Evolutionary conservation across 2,329 filamentous ascomycete genomes (phyloP).

Genomic region (Neofusicoccum sp.): DNA sequence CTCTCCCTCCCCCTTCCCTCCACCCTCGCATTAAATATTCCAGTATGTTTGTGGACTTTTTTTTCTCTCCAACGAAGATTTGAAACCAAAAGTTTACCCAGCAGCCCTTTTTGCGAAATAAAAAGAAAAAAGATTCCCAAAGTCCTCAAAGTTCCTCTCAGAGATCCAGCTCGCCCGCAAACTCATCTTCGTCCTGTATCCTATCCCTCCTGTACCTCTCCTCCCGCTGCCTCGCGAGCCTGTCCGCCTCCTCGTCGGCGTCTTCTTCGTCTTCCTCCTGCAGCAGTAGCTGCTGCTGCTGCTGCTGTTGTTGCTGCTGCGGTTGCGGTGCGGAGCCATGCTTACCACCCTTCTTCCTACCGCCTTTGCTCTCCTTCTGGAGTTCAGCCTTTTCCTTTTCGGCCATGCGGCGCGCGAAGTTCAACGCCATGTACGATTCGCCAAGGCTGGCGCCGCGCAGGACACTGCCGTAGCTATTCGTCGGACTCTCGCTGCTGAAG

Average conservation of each 20-base stretch:
- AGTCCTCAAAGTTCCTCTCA: background rate
- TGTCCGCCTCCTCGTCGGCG: background rate
- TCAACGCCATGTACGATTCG: slow-evolving; percentile 16
- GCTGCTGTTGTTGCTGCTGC: background rate
- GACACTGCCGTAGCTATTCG: background rate
- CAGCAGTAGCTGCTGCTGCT: background rate
- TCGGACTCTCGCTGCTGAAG: slow-evolving; percentile 12
- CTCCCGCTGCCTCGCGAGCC: background rate
- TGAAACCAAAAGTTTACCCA: background rate
- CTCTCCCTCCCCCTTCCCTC: background rate
- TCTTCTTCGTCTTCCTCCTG: slow-evolving; percentile 2
- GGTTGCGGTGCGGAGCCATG: background rate
- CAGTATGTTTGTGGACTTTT: background rate
- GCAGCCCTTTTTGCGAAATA: background rate
- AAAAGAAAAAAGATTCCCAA: background rate
- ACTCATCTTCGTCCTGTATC: slow-evolving; percentile 2
- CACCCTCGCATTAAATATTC: background rate
- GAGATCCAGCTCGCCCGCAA: slow-evolving; percentile 10
- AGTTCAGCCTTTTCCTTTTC: slow-evolving; percentile 1
- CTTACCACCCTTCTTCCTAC: background rate
- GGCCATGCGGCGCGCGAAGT: slow-evolving; percentile 17
- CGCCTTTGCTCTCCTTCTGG: background rate
- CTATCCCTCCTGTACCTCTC: background rate
- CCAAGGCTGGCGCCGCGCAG: slow-evolving; percentile 11
- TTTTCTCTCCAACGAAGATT: background rate